Evolutionary conservation across 495 filamentous ascomycete species (phyloP).

Genomic region (Penicillium ucsense): DNA sequence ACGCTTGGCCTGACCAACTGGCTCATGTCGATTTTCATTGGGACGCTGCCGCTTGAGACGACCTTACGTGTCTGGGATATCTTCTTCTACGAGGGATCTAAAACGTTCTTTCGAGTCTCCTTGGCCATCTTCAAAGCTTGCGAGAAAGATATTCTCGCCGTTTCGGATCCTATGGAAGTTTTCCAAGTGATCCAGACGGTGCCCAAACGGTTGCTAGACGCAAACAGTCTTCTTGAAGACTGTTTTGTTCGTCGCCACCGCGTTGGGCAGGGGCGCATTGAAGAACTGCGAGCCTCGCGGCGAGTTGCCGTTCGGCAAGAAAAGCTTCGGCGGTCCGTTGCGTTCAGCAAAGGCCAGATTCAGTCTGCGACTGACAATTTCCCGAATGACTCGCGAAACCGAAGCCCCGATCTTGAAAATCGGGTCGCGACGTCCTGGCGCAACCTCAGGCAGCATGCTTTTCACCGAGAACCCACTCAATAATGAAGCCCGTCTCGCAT

Average conservation of each 20-base stretch:
- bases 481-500: background rate
- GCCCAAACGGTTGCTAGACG: conserved; percentile 71
- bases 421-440: conserved; percentile 32
- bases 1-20: conserved; percentile 91
- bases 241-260: conserved; percentile 73
- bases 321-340: conserved; percentile 32
- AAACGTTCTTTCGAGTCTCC: conserved; percentile 89
- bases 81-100: conserved; percentile 91
- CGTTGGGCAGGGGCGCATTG: conserved; percentile 57
- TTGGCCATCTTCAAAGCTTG: conserved; percentile 89
- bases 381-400: conserved; percentile 21
- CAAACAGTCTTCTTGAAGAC: conserved; percentile 67
- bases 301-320: conserved; percentile 36
- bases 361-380: conserved; percentile 31
- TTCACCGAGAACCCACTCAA: conserved; percentile 12
- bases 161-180: conserved; percentile 88
- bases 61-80: conserved; percentile 90
- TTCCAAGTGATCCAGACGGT: conserved; percentile 93
- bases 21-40: conserved; percentile 97
- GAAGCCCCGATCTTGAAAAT: conserved; percentile 27
- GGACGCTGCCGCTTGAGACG: conserved; percentile 82
- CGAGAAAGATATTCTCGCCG: conserved; percentile 67
- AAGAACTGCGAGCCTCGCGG: conserved; percentile 31
- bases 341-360: conserved; percentile 31
- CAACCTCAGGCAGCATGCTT: conserved; percentile 32